A percentile compares a stretch with the other conserved stretches of the same genome.
These are phyloP conservation scores for Leccinum ochraceum DNA, from an alignment of 768 basidiomycete species.

Conservation along the genomic window DNA sequence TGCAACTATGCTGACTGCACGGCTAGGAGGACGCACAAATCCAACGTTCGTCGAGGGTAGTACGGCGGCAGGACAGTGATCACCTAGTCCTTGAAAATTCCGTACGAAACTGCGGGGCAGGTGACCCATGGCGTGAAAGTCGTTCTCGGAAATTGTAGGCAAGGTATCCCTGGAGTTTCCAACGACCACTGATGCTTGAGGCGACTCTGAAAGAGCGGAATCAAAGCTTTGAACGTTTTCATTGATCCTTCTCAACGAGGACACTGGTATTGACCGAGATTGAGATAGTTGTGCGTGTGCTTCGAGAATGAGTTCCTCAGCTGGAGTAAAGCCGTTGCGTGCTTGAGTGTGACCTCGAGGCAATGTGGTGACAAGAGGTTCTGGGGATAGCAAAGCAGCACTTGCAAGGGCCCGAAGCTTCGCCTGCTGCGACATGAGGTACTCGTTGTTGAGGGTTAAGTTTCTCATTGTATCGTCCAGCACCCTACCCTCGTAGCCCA, in stretches of 20 bases:
- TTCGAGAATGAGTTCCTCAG: slow-evolving; percentile 69
- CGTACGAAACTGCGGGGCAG: slow-evolving; percentile 7
- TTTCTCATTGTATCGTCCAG: slow-evolving; percentile 15
- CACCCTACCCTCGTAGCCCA: slow-evolving; percentile 21
- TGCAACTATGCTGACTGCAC: slow-evolving; percentile 33
- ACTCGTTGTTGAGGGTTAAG: slow-evolving; percentile 18
- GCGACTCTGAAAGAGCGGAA: slow-evolving; percentile 1
- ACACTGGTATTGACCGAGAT: slow-evolving; percentile 3
- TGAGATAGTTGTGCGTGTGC: slow-evolving; percentile 36
- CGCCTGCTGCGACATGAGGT: slow-evolving; percentile 20
- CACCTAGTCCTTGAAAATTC: slow-evolving; percentile 2
- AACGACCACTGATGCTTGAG: slow-evolving; percentile 2
- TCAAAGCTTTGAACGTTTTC: slow-evolving; percentile 11
- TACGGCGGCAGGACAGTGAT: not conserved
- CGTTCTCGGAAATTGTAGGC: slow-evolving; percentile 37
- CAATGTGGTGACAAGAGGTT: slow-evolving; percentile 7
- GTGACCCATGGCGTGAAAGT: slow-evolving; percentile 34
- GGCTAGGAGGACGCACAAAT: slow-evolving; percentile 28
- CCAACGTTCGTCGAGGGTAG: not conserved
- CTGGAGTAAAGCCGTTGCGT: slow-evolving; percentile 61
- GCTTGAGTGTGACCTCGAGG: slow-evolving; percentile 37
- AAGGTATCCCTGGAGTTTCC: slow-evolving; percentile 23
- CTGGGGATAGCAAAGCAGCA: slow-evolving; percentile 14
- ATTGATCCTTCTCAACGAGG: slow-evolving; percentile 11
- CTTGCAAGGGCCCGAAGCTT: slow-evolving; percentile 27